Evolutionary conservation across 805 yeast species (phyloP).

Genomic region (Metschnikowia arizonensis): DNA sequence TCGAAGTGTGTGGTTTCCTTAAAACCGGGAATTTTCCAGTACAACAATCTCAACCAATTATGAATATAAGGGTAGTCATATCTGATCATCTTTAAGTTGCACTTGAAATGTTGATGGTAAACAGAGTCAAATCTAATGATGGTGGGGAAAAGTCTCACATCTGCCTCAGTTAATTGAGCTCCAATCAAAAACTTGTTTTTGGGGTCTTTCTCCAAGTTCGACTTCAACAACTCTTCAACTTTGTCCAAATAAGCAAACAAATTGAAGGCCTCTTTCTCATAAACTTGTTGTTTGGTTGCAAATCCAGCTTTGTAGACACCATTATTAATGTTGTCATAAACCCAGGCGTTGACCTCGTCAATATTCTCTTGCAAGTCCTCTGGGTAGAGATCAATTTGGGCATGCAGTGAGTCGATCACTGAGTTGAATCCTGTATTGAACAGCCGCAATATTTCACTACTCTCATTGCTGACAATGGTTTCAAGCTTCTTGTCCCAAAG

Average conservation of each 20-base stretch:
- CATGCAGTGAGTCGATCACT: constrained; percentile 46
- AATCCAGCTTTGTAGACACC: constrained; percentile 94
- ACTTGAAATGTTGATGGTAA: constrained; percentile 92
- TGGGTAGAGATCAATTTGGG: constrained; percentile 62
- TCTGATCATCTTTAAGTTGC: constrained; percentile 80
- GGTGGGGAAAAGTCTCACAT: constrained; percentile 81
- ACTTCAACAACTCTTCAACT: constrained; percentile 57
- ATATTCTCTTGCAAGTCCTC: constrained; percentile 47
- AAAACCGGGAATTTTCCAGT: constrained; percentile 75
- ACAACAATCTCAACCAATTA: constrained; percentile 76
- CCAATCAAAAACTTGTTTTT: constrained; percentile 47
- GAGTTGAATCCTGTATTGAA: constrained; percentile 69
- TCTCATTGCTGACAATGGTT: constrained; percentile 89
- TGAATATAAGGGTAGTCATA: constrained; percentile 73
- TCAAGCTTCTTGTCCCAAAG: constrained; percentile 82
- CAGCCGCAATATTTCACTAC: constrained; percentile 84
- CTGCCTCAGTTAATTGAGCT: constrained; percentile 79
- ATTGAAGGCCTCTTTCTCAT: constrained; percentile 60
- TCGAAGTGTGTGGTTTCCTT: constrained; percentile 77
- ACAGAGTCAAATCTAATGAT: constrained; percentile 89
- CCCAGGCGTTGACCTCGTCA: constrained; percentile 77
- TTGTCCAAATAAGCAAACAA: constrained; percentile 67
- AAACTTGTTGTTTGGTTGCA: constrained; percentile 77
- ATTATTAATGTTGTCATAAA: constrained; percentile 80
- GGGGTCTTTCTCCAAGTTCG: constrained; percentile 33